Evolutionary conservation across 805 yeast species (phyloP).

Genomic region (Isabelozyma heimii): DNA sequence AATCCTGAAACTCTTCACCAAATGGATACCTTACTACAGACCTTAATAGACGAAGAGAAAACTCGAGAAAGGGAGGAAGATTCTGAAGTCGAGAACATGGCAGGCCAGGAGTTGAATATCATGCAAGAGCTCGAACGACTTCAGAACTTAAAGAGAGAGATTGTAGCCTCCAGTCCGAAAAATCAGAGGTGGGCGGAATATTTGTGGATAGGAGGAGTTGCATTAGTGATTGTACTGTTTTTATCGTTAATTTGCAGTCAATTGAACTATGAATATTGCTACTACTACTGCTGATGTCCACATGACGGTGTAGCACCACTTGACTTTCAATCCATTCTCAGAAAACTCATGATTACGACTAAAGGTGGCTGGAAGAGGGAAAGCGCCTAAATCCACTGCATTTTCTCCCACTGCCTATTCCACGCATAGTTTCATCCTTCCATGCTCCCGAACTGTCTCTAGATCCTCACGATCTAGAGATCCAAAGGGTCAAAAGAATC

Average conservation of each 20-base stretch:
- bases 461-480: too few relatives aligned
- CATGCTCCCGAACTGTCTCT: too few relatives aligned
- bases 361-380: too few relatives aligned
- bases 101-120: constrained; percentile 3
- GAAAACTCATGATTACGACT: too few relatives aligned
- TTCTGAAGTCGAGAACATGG: too few relatives aligned
- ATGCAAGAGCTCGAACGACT: constrained; percentile 24
- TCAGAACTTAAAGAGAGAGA: constrained; percentile 7
- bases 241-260: constrained; percentile 28
- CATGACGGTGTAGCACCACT: neutral
- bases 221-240: constrained; percentile 11
- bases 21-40: neutral
- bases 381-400: too few relatives aligned
- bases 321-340: too few relatives aligned
- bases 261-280: constrained; percentile 36
- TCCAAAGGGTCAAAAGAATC: too few relatives aligned
- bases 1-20: neutral
- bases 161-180: neutral
- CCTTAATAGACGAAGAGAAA: neutral
- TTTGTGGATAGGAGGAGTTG: neutral
- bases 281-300: constrained; percentile 29
- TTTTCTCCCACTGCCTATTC: too few relatives aligned
- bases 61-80: constrained; percentile 1
- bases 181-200: neutral
- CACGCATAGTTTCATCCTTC: too few relatives aligned